Percentiles rank a stretch among this genome's conserved stretches.
Evolutionary conservation across 768 basidiomycete genomes (phyloP).

Genomic region (Hydnum rufescens): DNA sequence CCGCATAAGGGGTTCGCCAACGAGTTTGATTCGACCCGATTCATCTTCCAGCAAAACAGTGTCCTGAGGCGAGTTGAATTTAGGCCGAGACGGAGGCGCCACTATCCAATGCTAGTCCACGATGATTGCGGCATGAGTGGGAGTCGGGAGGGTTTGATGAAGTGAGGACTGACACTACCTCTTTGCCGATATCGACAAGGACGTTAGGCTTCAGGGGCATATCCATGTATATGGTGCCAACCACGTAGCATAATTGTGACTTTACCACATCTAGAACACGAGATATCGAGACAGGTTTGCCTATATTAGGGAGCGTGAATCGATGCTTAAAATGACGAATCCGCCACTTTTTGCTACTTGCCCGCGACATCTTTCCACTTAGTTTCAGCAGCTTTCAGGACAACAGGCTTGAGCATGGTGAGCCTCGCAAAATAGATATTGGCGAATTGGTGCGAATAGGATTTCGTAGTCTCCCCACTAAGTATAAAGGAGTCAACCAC

Average conservation of each 20-base stretch:
- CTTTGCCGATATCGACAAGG: slow-evolving; percentile 82
- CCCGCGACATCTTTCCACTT: slow-evolving; percentile 32
- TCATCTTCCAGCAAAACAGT: slow-evolving; percentile 87
- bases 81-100: slow-evolving; percentile 53
- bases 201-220: slow-evolving; percentile 99
- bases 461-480: slow-evolving; percentile 15
- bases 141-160: neutral
- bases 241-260: slow-evolving; percentile 68
- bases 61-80: slow-evolving; percentile 63
- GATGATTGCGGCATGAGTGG: neutral
- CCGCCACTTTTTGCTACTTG: slow-evolving; percentile 7
- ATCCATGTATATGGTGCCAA: slow-evolving; percentile 95
- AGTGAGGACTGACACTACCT: slow-evolving; percentile 34
- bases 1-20: slow-evolving; percentile 46
- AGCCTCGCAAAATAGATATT: slow-evolving; percentile 52
- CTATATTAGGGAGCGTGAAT: slow-evolving; percentile 20
- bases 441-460: slow-evolving; percentile 50
- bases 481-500: neutral
- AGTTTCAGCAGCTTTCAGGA: slow-evolving; percentile 28
- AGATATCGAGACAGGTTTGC: slow-evolving; percentile 47
- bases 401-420: slow-evolving; percentile 26
- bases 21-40: slow-evolving; percentile 74
- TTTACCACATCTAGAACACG: slow-evolving; percentile 77
- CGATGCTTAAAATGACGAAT: neutral
- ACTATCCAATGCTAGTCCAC: slow-evolving; percentile 65